phyloP scores from a whole-genome alignment of 2,329 filamentous ascomycete species.

The Pyrenophora graminea region DNA sequence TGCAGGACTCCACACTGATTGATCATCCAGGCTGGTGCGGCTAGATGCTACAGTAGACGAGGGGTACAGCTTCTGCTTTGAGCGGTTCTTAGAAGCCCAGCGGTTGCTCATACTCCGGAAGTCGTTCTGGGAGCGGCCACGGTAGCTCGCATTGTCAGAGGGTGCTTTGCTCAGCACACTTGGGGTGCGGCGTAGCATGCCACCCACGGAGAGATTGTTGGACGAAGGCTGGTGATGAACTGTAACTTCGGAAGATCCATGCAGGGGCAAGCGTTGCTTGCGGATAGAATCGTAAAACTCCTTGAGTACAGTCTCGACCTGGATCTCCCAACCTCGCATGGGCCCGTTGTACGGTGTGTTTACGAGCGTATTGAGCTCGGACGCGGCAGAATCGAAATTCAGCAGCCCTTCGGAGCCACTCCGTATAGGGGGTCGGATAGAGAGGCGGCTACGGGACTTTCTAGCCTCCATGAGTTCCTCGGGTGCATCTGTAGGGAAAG shows the following conservation, averaged over 20 bases:
- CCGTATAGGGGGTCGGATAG: constrained; percentile 47
- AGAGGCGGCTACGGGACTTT: constrained; percentile 48
- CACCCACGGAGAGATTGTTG: constrained; percentile 69
- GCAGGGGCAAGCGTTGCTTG: constrained; percentile 81
- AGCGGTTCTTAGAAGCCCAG: constrained; percentile 86
- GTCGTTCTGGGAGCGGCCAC: constrained; percentile 71
- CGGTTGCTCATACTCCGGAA: constrained; percentile 66
- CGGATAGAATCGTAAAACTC: constrained; percentile 90
- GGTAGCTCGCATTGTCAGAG: constrained; percentile 75
- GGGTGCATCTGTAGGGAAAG: constrained; percentile 31
- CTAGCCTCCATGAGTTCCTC: constrained; percentile 45
- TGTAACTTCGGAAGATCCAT: constrained; percentile 65
- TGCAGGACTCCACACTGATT: constrained; percentile 89
- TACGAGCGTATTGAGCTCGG: constrained; percentile 75
- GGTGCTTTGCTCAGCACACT: constrained; percentile 92
- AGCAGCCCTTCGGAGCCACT: constrained; percentile 43
- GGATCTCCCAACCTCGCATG: constrained; percentile 80
- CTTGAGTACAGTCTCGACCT: constrained; percentile 88
- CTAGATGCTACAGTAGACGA: constrained; percentile 85
- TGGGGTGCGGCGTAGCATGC: constrained; percentile 80
- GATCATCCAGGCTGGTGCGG: constrained; percentile 90
- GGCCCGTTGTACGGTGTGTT: constrained; percentile 75
- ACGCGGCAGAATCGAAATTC: constrained; percentile 42
- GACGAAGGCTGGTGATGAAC: constrained; percentile 53
- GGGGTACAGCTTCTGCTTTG: constrained; percentile 74